phyloP scores from a whole-genome alignment of 2,329 filamentous ascomycete species.

The Colletotrichum salicis region DNA sequence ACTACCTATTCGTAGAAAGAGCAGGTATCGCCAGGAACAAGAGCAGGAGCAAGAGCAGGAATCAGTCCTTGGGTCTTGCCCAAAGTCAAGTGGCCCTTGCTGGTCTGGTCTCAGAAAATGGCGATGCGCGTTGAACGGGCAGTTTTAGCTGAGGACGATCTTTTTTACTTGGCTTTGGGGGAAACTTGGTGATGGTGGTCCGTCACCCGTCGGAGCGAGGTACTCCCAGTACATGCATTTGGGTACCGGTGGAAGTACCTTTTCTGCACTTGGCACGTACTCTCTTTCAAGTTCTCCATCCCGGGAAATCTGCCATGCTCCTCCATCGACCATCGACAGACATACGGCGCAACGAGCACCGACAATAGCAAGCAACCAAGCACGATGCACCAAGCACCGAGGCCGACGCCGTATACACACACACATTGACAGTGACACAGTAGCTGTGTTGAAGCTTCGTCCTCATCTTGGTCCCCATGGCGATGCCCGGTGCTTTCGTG shows the following conservation, averaged over 20 bases:
- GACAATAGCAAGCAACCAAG: neutral
- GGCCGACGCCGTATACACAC: neutral
- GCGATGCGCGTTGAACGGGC: slow-evolving; percentile 8
- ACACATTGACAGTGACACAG: neutral
- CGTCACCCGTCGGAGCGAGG: slow-evolving; percentile 18
- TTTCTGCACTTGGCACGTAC: slow-evolving; percentile 10
- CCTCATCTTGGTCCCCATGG: neutral
- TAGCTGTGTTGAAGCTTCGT: neutral
- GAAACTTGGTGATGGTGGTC: neutral
- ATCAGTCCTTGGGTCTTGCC: slow-evolving; percentile 3
- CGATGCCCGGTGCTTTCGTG: neutral
- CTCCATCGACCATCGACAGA: neutral
- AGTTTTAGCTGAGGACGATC: slow-evolving; percentile 23
- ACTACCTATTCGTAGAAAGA: too few relatives aligned
- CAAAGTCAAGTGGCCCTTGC: neutral
- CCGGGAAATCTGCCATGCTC: neutral
- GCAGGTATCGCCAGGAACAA: neutral
- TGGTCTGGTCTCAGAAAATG: slow-evolving; percentile 24
- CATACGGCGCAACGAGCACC: neutral
- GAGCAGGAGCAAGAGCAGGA: neutral
- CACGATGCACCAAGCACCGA: neutral
- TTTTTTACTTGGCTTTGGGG: neutral
- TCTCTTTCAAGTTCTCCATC: neutral
- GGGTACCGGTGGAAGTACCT: slow-evolving; percentile 19
- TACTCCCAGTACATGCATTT: slow-evolving; percentile 17